phyloP scores from a whole-genome alignment of 179 eudicot species.

The Monotropa hypopitys region DNA sequence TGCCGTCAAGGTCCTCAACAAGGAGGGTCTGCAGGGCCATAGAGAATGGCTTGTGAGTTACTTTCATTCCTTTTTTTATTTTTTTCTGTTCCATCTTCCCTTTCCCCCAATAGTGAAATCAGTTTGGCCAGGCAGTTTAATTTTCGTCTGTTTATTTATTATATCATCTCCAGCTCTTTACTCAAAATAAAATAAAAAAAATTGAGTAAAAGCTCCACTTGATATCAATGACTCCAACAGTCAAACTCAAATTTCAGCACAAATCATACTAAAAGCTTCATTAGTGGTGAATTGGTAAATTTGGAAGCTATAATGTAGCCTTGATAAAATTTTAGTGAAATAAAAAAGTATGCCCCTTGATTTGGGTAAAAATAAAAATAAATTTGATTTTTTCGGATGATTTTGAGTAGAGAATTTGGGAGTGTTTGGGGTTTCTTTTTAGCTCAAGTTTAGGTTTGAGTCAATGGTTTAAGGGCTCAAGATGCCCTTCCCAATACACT shows the following conservation, averaged over 20 bases:
- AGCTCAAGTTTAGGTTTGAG: neutral
- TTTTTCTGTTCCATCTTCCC: slow-evolving; percentile 1
- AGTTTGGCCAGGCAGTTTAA: neutral
- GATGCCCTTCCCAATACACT: neutral
- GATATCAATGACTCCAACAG: neutral
- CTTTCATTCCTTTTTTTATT: neutral
- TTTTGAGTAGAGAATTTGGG: neutral
- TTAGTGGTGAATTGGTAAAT: neutral
- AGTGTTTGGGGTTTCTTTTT: neutral
- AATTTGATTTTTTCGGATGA: neutral
- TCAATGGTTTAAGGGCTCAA: neutral
- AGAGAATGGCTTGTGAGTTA: slow-evolving; percentile 60
- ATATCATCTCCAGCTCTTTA: neutral
- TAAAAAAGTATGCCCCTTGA: neutral
- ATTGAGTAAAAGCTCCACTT: neutral
- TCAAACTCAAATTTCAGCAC: neutral
- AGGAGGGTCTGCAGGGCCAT: slow-evolving; percentile 68
- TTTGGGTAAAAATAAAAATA: neutral
- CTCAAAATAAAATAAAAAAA: neutral
- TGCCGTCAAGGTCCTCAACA: slow-evolving; percentile 70
- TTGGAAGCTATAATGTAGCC: neutral
- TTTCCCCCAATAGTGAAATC: neutral
- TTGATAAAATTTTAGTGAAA: neutral
- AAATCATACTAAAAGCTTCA: neutral
- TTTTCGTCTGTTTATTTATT: neutral